A percentile compares a stretch with the other conserved stretches of the same genome.
phyloP scores from a whole-genome alignment of 352 stramenopile genomes.

The Phytophthora citrophthora region DNA sequence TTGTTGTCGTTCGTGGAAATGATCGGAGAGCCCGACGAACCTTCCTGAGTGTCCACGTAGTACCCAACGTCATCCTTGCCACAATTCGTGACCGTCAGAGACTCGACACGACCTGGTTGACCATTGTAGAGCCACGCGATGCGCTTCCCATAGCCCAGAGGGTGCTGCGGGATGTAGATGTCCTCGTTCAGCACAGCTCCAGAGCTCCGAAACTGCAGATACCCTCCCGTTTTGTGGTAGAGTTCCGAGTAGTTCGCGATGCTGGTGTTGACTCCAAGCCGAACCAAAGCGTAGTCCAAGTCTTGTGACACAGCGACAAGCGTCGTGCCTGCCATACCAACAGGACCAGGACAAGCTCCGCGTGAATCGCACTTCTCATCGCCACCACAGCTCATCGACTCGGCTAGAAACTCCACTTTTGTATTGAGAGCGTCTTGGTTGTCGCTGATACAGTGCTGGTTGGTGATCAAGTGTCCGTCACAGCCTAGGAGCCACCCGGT shows the following conservation, averaged over 20 bases:
- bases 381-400: slow-evolving; percentile 57
- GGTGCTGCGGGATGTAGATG: slow-evolving; percentile 82
- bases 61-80: slow-evolving; percentile 65
- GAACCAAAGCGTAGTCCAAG: slow-evolving; percentile 68
- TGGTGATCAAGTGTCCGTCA: slow-evolving; percentile 79
- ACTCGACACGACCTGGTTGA: slow-evolving; percentile 39
- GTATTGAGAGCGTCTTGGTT: slow-evolving; percentile 74
- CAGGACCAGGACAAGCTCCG: slow-evolving; percentile 51
- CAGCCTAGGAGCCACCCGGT: slow-evolving; percentile 79
- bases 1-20: slow-evolving; percentile 58
- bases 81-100: slow-evolving; percentile 48
- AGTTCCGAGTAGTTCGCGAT: slow-evolving; percentile 32
- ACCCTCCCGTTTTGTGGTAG: slow-evolving; percentile 52
- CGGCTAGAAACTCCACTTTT: slow-evolving; percentile 68
- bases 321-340: slow-evolving; percentile 43
- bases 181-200: slow-evolving; percentile 49
- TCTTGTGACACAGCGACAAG: slow-evolving; percentile 66
- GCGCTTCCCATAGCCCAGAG: slow-evolving; percentile 61
- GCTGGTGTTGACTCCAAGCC: slow-evolving; percentile 41
- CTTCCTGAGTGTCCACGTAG: slow-evolving; percentile 79
- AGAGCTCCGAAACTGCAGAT: slow-evolving; percentile 65
- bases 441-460: slow-evolving; percentile 77
- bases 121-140: slow-evolving; percentile 58
- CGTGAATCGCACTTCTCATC: slow-evolving; percentile 43
- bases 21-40: slow-evolving; percentile 72